Evolutionary conservation across 805 yeast species (phyloP).

Genomic region (Myxozyma sirexii): DNA sequence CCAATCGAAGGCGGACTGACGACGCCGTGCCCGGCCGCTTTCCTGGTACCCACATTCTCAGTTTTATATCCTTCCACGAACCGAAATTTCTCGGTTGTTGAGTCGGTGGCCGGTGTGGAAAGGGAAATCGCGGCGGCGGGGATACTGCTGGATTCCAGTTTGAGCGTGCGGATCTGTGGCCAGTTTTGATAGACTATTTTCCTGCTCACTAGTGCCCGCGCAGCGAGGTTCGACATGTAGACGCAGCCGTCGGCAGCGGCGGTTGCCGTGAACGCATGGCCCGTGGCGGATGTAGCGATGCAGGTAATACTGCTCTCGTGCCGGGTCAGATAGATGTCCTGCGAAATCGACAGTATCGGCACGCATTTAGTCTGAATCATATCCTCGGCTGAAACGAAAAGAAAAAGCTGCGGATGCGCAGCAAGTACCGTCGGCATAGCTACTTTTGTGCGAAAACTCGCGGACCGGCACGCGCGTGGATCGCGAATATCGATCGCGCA

Average conservation of each 20-base stretch:
- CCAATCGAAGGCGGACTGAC: conserved; percentile 13
- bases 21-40: neutral
- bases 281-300: conserved; percentile 13
- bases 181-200: conserved; percentile 8
- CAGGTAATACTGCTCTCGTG: conserved; percentile 16
- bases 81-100: conserved; percentile 11
- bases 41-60: neutral
- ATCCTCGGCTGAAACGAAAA: conserved; percentile 13
- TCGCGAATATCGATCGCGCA: conserved; percentile 25
- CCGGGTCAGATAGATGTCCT: neutral
- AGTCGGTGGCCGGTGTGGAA: neutral
- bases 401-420: neutral
- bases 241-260: conserved; percentile 34
- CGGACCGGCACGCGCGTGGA: conserved; percentile 7
- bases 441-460: conserved; percentile 12
- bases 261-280: conserved; percentile 29
- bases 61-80: conserved; percentile 24
- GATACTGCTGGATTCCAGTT: conserved; percentile 3
- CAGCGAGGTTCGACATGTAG: conserved; percentile 18
- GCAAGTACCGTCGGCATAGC: neutral
- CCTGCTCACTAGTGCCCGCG: conserved; percentile 6
- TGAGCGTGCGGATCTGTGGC: conserved; percentile 19
- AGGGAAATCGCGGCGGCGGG: neutral
- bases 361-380: neutral
- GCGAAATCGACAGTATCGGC: neutral